Conservation (phyloP, 257 asterid genomes). For the Ilex aquifolium region DNA sequence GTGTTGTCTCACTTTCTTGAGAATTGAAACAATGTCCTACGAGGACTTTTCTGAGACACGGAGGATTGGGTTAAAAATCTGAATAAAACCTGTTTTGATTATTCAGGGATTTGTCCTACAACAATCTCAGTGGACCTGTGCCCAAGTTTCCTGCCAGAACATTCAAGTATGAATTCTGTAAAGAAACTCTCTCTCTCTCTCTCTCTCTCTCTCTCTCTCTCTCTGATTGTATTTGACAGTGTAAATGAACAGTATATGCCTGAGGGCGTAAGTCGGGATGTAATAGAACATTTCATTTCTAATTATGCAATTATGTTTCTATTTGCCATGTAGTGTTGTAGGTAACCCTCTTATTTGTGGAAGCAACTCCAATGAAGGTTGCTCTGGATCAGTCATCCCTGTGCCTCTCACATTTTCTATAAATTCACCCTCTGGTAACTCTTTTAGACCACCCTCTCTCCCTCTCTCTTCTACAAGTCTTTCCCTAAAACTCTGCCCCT, state of each 20-base stretch:
- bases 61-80: slow-evolving; percentile 12
- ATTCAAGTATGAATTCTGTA: slow-evolving; percentile 51
- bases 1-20: slow-evolving; percentile 15
- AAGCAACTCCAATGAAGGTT: slow-evolving; percentile 52
- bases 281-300: slow-evolving; percentile 6
- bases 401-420: slow-evolving; percentile 53
- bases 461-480: neutral
- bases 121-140: slow-evolving; percentile 84
- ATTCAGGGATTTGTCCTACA: slow-evolving; percentile 94
- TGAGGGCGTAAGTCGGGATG: neutral
- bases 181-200: slow-evolving; percentile 5
- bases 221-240: no score
- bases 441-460: neutral
- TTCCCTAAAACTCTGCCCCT: neutral
- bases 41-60: slow-evolving; percentile 10
- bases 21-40: neutral
- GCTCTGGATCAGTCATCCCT: slow-evolving; percentile 49
- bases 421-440: slow-evolving; percentile 44
- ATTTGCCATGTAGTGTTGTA: slow-evolving; percentile 35
- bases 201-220: slow-evolving; percentile 6
- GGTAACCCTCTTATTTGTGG: slow-evolving; percentile 88
- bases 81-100: slow-evolving; percentile 21
- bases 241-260: no score
- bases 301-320: neutral
- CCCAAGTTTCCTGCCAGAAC: slow-evolving; percentile 77